Base-by-base conservation (phyloP, 2,329 filamentous ascomycete species). In the Trichoderma semiorbis region DNA sequence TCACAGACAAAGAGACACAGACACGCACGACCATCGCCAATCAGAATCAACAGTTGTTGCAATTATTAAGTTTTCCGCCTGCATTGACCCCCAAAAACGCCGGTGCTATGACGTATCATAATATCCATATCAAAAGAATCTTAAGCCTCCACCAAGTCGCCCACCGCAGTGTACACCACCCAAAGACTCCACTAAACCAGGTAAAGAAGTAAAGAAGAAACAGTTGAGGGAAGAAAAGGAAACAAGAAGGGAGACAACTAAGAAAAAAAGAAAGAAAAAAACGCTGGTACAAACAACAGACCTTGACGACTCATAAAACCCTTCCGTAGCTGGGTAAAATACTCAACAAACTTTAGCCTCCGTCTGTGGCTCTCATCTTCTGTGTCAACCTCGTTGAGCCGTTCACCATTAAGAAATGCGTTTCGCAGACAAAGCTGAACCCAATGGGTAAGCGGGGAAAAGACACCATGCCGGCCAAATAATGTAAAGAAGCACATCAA, bases 61-160 rank as follows among this genome's bases (percentile, higher is more conserved):
- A 71, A 21, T 65, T 36, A 67, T 55, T 71, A 39, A 61, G 43
- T 53, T 67, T 67, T 43, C 47, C 58, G 8, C 64, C 64, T 28
- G 36, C 43, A 34, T n/a, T 21, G n/a, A 39, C 34, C 55, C 57
- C 66, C 39, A 21, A 71, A 36, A 75, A 75, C 76, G 74, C 76
- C 77, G 73, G 75, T 77, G 73, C 76, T 76, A 78, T 78, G 77
- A 72, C 70, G 70, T 72, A 55, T 69, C 64, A 69, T 60, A 60
- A 53, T 69, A 69, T 36, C 34, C 34, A 36, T 32, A 60, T 39
- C 36, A 21, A 57, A 67, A 57, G 21, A 67, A 30, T 55, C 55
- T 61, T 24, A 50, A 75, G 73, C 72, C 73, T 74, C 39, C 61
- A 12, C 55, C 65, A 47, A 39, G 18, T 60, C 32, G 34, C 50